Percentiles rank a stretch among this genome's conserved stretches.
Conservation (phyloP, 257 asterid genomes). For the Solanum clarkiae region DNA sequence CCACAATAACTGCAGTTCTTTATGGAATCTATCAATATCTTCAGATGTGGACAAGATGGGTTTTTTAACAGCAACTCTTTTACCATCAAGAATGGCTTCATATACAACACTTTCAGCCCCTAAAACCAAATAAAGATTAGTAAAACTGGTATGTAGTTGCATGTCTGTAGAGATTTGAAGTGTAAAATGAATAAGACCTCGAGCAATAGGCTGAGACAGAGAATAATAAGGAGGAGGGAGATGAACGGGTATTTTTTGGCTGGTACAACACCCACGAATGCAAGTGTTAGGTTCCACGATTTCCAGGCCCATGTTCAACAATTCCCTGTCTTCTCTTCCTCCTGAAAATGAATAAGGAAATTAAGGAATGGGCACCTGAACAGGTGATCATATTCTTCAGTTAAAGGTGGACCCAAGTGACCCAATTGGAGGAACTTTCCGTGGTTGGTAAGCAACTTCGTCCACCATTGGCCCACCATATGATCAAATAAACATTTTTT, state of each 20-base stretch:
- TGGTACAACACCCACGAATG: conserved; percentile 82
- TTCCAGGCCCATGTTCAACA: conserved; percentile 37
- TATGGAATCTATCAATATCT: conserved; percentile 68
- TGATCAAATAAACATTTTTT: not conserved
- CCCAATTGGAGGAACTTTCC: not conserved
- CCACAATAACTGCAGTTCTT: conserved; percentile 64
- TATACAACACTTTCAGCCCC: conserved; percentile 90
- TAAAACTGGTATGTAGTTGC: not conserved
- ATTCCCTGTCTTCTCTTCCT: not conserved
- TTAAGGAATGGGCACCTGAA: not conserved
- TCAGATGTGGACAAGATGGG: conserved; percentile 72
- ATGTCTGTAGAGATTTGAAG: no score
- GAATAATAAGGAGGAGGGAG: conserved; percentile 65
- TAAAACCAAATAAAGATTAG: conserved; percentile 8
- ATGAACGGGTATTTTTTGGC: conserved; percentile 77
- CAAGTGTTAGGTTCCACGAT: conserved; percentile 67
- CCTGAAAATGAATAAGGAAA: not conserved
- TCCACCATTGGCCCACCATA: not conserved
- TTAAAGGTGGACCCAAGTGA: not conserved
- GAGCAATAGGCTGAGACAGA: conserved; percentile 62
- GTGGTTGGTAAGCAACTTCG: not conserved
- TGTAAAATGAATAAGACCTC: conserved; percentile 29
- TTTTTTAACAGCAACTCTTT: conserved; percentile 71
- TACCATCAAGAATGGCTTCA: conserved; percentile 53
- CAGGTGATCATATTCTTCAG: not conserved